A percentile compares a stretch with the other conserved stretches of the same genome.
Conservation (phyloP, 1,284 basidiomycete genomes). For the Melampsora abietis-canadensis region DNA sequence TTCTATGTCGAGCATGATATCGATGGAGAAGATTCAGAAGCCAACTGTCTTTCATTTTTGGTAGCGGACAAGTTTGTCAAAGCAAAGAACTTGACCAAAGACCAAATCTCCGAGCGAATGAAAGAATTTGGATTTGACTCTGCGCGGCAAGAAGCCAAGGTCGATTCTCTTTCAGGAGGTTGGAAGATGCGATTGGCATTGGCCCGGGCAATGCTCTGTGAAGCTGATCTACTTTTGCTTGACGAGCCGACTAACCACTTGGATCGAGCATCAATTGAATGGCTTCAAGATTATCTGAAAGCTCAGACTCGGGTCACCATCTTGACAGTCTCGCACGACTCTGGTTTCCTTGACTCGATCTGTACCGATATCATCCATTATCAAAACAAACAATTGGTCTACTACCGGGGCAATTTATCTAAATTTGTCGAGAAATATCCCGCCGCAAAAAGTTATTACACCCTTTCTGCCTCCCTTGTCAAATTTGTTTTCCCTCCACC, state of each 20-base stretch:
- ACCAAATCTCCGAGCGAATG: constrained; percentile 68
- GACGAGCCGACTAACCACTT: constrained; percentile 93
- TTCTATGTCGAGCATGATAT: constrained; percentile 54
- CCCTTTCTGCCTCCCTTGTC: constrained; percentile 86
- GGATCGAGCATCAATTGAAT: constrained; percentile 64
- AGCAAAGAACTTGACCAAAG: constrained; percentile 55
- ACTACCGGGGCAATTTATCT: constrained; percentile 91
- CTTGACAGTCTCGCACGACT: constrained; percentile 95
- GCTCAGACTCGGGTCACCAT: constrained; percentile 80
- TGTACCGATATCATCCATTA: constrained; percentile 99
- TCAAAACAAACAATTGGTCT: constrained; percentile 87
- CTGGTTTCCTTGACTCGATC: constrained; percentile 92
- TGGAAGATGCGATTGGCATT: constrained; percentile 91
- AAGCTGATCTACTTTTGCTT: constrained; percentile 86
- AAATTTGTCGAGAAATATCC: constrained; percentile 87
- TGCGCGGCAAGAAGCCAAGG: constrained; percentile 74
- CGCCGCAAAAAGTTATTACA: constrained; percentile 95
- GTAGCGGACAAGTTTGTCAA: constrained; percentile 50
- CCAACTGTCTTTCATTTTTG: constrained; percentile 50
- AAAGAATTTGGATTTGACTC: constrained; percentile 87
- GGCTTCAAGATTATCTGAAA: constrained; percentile 87
- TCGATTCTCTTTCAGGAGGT: constrained; percentile 89
- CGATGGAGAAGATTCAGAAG: constrained; percentile 51
- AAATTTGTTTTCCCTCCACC: constrained; percentile 96
- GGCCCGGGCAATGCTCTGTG: constrained; percentile 92